Base-by-base conservation (phyloP, 164 flowering plant species). In the Protea cynaroides region DNA sequence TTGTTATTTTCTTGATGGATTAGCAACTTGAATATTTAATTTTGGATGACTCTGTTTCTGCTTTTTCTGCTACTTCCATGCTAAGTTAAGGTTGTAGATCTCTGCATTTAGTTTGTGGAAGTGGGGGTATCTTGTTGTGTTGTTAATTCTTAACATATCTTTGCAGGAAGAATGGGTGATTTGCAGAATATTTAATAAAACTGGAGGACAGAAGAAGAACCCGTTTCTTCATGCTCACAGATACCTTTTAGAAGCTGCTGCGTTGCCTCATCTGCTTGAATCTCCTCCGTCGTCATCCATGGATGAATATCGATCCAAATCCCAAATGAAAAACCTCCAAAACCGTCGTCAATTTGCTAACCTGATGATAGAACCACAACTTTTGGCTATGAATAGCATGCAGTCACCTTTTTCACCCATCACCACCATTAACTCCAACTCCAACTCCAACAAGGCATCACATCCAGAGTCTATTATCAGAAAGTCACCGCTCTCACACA, bases 121-220 rank as follows among this genome's bases (percentile, higher is more conserved):
- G 46, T 3, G 46, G 46, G 9, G n/a, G n/a, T n/a, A n/a, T n/a
- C n/a, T n/a, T n/a, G n/a, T n/a, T n/a, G n/a, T n/a, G n/a, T n/a
- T n/a, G n/a, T n/a, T n/a, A n/a, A n/a, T n/a, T n/a, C n/a, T n/a
- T n/a, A n/a, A n/a, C n/a, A 40, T 12, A 12, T 40, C 8, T 76
- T 71, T 68, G 75, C 81, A 84, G 95, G 91, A 88, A 49, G 95
- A 88, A 67, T 86, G 95, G 90, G 91, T 88, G 74, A 86, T 88
- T 44, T 86, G 95, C 77, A 82, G 95, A 66, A 86, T 88, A 70
- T 70, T 78, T 67, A 81, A 86, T 77, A 88, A 86, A 65, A 58
- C 62, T 0, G 65, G 61, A 70, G 80, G 71, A 29, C 86, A 79
- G 59, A 80, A 81, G 75, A 88, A 73, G 58, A 79, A 40, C 58